These are phyloP conservation scores for Vavraia culicis DNA, from an alignment of 371 early-diverging fungal genomes.

Conservation along the genomic window DNA sequence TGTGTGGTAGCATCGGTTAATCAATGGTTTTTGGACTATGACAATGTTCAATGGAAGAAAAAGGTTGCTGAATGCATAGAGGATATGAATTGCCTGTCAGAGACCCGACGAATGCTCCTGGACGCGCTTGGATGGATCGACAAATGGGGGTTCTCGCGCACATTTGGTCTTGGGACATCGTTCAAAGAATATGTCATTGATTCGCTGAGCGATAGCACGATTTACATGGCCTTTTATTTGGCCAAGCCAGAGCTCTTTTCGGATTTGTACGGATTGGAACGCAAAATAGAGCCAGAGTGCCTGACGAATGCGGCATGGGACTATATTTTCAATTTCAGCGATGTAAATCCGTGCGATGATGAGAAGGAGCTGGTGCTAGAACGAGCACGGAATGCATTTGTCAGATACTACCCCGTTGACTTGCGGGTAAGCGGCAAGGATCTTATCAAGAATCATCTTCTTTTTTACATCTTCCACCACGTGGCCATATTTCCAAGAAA, in stretches of 20 bases:
- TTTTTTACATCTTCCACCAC: constrained; percentile 93
- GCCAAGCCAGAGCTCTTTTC: constrained; percentile 70
- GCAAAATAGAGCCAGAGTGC: constrained; percentile 56
- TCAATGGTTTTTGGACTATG: constrained; percentile 98
- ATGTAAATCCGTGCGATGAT: constrained; percentile 43
- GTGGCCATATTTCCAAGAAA: constrained; percentile 75
- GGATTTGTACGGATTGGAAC: constrained; percentile 53
- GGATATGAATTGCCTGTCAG: constrained; percentile 62
- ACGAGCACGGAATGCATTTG: constrained; percentile 46
- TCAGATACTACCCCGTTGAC: constrained; percentile 93
- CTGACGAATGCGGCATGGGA: constrained; percentile 85
- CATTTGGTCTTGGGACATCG: constrained; percentile 81
- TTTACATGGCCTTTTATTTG: constrained; percentile 99
- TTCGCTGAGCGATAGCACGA: constrained; percentile 91
- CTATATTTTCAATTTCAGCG: constrained; percentile 55
- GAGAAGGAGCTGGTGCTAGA: background rate
- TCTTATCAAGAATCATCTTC: constrained; percentile 85
- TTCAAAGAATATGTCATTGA: constrained; percentile 77
- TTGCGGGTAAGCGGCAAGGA: constrained; percentile 93
- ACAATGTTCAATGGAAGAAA: constrained; percentile 67
- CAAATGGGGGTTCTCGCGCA: constrained; percentile 93
- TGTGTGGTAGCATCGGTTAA: constrained; percentile 89
- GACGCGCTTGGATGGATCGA: constrained; percentile 76
- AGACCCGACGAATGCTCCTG: constrained; percentile 66
- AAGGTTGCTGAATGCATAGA: constrained; percentile 50